Evolutionary conservation across 805 yeast species (phyloP), one percentile per base, ranked within the genome.

Genomic region (Kluyveromyces nonfermentans): DNA sequence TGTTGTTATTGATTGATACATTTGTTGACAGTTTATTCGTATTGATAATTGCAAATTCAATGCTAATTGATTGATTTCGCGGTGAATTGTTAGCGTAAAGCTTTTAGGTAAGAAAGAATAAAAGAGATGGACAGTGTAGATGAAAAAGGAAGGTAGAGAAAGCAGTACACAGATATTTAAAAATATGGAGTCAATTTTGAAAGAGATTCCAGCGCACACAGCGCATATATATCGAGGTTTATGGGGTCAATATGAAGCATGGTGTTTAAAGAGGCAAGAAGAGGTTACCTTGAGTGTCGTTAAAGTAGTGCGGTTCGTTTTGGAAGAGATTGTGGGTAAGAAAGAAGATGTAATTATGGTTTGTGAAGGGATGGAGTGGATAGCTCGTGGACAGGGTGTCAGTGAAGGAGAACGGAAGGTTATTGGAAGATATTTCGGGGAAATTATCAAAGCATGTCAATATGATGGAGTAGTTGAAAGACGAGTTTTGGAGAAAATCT

Each of bases 401-500:
- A 14, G 7, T 25, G 30, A 25, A 2, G 30, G 12, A 4, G 30
- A 25, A 25, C 30, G 30, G 30, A 25, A 25, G 12, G 12, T 10
- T 3, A 25, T 25, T 10, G 30, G 12, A 6, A 14, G 7, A 4
- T 25, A 25, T 6, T 25, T 25, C 14, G 12, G 12, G 9, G 30
- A 25, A 25, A 6, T 25, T 10, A 25, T 14, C 12, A 25, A 25
- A 6, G 30, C 7, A 25, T 25, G 30, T 25, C 9, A 25, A 14
- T 25, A 25, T 14, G 30, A 25, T 25, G 30, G 30, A 25, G 9
- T 25, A 14, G 7, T 10, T 25, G 30, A 25, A 10, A 25, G 30
- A 25, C 30, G 30, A 4, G 14, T 38, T 22, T 19, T 54, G 18
- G 43, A 50, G n/a, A 51, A 50, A 21, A 49, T 60, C 4, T 57